Percentiles rank a stretch among this genome's conserved stretches.
Evolutionary conservation across 441 rosid species (phyloP).

Genomic region (Croton setiger): DNA sequence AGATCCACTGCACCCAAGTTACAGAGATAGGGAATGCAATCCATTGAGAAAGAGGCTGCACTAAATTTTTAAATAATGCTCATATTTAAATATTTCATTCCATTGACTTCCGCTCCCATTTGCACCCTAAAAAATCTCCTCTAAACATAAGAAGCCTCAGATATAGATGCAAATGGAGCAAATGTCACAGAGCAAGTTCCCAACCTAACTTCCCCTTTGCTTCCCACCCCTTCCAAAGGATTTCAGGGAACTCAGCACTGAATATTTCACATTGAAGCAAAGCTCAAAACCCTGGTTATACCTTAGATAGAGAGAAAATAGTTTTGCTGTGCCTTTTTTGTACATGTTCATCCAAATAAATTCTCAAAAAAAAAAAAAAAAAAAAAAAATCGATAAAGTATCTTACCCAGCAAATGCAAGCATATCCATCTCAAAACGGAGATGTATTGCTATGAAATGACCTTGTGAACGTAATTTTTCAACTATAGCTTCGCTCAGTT

Average conservation of each 20-base stretch:
- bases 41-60: neutral
- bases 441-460: slow-evolving; percentile 97
- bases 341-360: slow-evolving; percentile 4
- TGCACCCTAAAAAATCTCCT: neutral
- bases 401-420: slow-evolving; percentile 95
- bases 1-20: neutral
- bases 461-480: slow-evolving; percentile 89
- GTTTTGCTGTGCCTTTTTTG: neutral
- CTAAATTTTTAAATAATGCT: neutral
- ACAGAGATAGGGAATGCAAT: neutral
- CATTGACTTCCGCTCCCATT: neutral
- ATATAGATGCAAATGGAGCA: neutral
- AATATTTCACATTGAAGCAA: neutral
- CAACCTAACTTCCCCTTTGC: neutral
- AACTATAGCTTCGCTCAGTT: slow-evolving; percentile 83
- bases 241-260: too few species aligned
- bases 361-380: too few species aligned
- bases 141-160: neutral
- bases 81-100: neutral
- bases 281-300: neutral
- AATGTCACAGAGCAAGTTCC: neutral
- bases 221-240: neutral
- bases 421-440: slow-evolving; percentile 99
- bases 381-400: slow-evolving; percentile 16
- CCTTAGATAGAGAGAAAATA: neutral